Evolutionary conservation across 345 rosid species (phyloP), one percentile per base, ranked within the genome.

Genomic region (Lumnitzera racemosa): DNA sequence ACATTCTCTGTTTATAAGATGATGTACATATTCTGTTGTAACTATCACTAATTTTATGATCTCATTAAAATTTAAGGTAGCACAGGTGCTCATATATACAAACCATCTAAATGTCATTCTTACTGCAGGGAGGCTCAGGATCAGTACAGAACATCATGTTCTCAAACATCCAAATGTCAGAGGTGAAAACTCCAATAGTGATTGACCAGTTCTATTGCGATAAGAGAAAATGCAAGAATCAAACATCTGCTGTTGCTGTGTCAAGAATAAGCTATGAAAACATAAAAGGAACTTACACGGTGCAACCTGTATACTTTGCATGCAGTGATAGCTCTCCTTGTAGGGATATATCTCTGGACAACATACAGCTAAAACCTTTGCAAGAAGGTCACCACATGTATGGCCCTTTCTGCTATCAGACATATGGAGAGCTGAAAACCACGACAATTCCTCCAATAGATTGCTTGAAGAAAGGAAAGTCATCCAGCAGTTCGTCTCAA

Each of bases 181-280:
- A 77, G 46, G 98, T 89, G 47, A 65, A 78, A 58, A 77, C 62
- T 27, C 95, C 96, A 4, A 91, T 91, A 11, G 51, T 91, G 67
- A 91, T 91, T 8, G 95, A 91, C 70, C 98, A 91, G 70, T 91
- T 70, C 78, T 89, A 86, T 67, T 86, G 92, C 54, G 84, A 80
- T 51, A 69, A 70, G 49, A 54, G 81, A 53, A 74, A 68, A 29
- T 91, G 95, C 80, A 69, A 54, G 58, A 89, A 87, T 52, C 65
- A 79, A 67, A 74, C 87, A 43, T 89, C 96, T 3, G 90, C 96
- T 36, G 95, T 91, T 58, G 83, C 78, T 27, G 72, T 91, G 49
- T 83, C 87, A 46, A 78, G 69, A 61, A 78, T 86, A 75, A 76
- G 72, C 74, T 91, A 84, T 46, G 49, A 60, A 52, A 76, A 78